Percentiles rank a stretch among this genome's conserved stretches.
Conservation (phyloP, 1,284 basidiomycete species). For the Sporisorium iseilematis-ciliati region DNA sequence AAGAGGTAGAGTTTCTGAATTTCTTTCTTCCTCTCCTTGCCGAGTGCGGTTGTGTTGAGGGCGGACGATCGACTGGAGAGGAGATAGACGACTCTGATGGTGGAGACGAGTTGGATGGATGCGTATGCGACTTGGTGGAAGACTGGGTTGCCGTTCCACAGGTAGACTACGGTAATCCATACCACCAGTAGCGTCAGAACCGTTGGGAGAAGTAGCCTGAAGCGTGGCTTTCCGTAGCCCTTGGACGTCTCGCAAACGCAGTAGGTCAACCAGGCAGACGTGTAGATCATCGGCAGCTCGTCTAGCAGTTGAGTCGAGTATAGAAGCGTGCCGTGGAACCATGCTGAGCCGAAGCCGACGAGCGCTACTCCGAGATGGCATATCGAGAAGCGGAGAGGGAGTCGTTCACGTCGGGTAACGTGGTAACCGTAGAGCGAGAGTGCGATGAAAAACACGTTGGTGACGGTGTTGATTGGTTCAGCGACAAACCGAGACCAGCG, state of each 20-base stretch:
- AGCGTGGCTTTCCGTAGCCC: constrained; percentile 35
- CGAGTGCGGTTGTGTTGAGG: constrained; percentile 26
- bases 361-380: constrained; percentile 57
- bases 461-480: constrained; percentile 67
- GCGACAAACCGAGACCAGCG: constrained; percentile 60
- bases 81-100: constrained; percentile 66
- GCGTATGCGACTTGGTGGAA: constrained; percentile 74
- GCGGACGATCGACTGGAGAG: constrained; percentile 38
- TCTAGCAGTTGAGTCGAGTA: constrained; percentile 67
- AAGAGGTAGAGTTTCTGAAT: constrained; percentile 28
- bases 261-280: constrained; percentile 56
- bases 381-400: constrained; percentile 57
- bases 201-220: constrained; percentile 38
- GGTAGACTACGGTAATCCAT: constrained; percentile 67
- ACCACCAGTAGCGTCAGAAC: constrained; percentile 37
- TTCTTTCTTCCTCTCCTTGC: constrained; percentile 20
- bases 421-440: constrained; percentile 70
- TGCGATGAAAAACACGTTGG: constrained; percentile 72
- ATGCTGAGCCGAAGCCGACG: constrained; percentile 58
- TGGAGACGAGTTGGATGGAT: constrained; percentile 68
- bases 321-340: constrained; percentile 67
- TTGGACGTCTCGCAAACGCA: constrained; percentile 57
- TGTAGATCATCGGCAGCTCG: constrained; percentile 70
- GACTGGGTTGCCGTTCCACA: constrained; percentile 72
- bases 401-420: constrained; percentile 24